Evolutionary conservation across 495 filamentous ascomycete species (phyloP), one percentile per base, ranked within the genome.

Genomic region (Podospora comata): DNA sequence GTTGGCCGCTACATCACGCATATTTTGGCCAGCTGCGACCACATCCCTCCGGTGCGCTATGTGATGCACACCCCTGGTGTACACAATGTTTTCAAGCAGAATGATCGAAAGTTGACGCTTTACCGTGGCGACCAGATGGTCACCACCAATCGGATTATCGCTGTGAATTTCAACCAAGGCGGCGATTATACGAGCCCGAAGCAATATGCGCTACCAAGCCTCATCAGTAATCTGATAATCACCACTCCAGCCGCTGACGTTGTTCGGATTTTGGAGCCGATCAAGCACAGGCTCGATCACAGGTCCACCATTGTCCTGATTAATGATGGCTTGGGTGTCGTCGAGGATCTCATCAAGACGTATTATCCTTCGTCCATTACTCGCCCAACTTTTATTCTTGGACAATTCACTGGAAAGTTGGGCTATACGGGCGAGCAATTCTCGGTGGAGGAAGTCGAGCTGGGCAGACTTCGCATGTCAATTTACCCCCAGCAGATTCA

Each of bases 281-380:
- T 97, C 56, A 76, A 76, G 5, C 83, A 91, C 68, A 85, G 92
- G 9, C 80, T 99, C n/a, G 86, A 86, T 39, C 79, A 82, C 4
- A 79, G 86, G 16, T 92, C 92, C 3, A 94, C 93, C 0, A 84
- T 99, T 34, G 83, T 90, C 54, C 86, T 99, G 26, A 73, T 96
- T 4, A 91, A 96, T 64, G 91, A 94, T 60, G 93, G 92, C 4
- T 86, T 98, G 80, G 94, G 94, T 2, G 76, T 90, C 3, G 78
- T 93, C 30, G 92, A 97, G n/a, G 82, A 85, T 48, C 78, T 97
- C 20, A 91, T 91, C 69, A 71, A 83, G 11, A 65, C 79, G 2
- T 71, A 94, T 15, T 99, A 96, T 72, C 83, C 86, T 0, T 82
- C 92, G 72, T 82, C 85, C 2, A 67, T 72, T 4, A 78, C 72